Evolutionary conservation across 1,284 basidiomycete species (phyloP), one percentile per base, ranked within the genome.

Genomic region (Sporisorium exsertum): DNA sequence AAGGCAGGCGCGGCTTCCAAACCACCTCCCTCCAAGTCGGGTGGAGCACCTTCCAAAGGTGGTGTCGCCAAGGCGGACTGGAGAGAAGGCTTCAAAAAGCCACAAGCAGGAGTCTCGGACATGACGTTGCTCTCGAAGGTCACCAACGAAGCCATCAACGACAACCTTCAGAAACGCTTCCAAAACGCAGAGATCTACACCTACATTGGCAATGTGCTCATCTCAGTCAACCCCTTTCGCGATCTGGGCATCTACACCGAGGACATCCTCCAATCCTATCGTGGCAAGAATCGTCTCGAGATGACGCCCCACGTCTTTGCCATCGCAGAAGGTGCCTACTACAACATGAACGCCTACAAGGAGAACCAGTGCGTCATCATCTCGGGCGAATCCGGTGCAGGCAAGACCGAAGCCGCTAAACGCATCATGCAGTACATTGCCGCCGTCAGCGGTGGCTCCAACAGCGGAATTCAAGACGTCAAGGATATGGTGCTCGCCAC

Each of bases 401-500:
- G 82, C 37, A 83, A 84, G 73, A 84, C 82, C n/a, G 81, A 82
- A 64, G 81, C 79, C 35, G 82, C 81, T 16, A 83, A 83, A 59
- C 79, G 95, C 64, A 99, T 99, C 87, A 99, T 99, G 97, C 95
- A 99, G 87, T 99, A 99, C 86, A 97, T 99, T 78, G 97, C 97
- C 13, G 97, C 94, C 7, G 97, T 99, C 2, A 94, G 94, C 40
- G 93, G 93, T 60, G 90, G 91, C 72, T 92, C 92, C 82, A 73
- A 66, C 33, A 60, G 61, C 58, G 81, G 86, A 33, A 98, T 99
- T 74, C 93, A 96, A 85, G 92, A 95, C 86, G 95, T 99, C 87
- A 98, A 99, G 88, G 95, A 99, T 84, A 99, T 99, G 97, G 97
- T 99, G n/a, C 88, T 99, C 46, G 97, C 97, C 10, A 99, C 97